Evolutionary conservation across 2,329 filamentous ascomycete genomes (phyloP), one percentile per base, ranked within the genome.

Genomic region (Fusarium circinatum): DNA sequence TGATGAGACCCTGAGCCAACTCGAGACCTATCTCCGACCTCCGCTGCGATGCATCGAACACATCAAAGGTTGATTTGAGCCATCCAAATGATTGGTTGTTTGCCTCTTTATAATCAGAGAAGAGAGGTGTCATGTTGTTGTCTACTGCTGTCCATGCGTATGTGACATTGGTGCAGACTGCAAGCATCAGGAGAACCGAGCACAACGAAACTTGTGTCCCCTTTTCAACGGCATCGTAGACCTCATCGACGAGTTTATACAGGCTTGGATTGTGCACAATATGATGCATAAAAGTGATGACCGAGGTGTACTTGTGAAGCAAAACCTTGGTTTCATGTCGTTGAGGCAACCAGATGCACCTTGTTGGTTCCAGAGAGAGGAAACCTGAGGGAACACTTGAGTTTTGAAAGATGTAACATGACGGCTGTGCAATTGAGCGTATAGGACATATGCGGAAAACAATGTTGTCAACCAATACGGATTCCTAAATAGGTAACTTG

Each of bases 1-100:
- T 77, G 8, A 83, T 68, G 56, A 83, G 78, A 12, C 82, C 83
- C 42, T 85, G 82, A 11, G 81, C 80, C 26, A 75, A 78, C 55
- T 84, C 82, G 5, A 86, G 60, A 5, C 79, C 82, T 2, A 69
- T 55, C 8, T 78, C 71, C 1, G 69, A 70, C 10, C 73, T 76
- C 15, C 79, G 74, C n/a, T 81, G 80, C 8, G 77, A 77, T 26
- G 82, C 74, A 24, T 83, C 81, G 22, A 84, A 77, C 10, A 84
- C 76, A 39, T 83, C 79, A 26, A 83, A 75, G 4, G 81, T 78
- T 2, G 80, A 75, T 32, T 81, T 79, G 36, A 80, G 68, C 83
- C 83, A 85, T 32, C 65, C 73, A 0, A 74, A 65, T 12, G 79
- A 68, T 41, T 81, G 80, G 0, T 65, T 65, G 39, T 79, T 79